phyloP scores from a whole-genome alignment of 176 grass and related monocot species.

The Pontederia crassipes region DNA sequence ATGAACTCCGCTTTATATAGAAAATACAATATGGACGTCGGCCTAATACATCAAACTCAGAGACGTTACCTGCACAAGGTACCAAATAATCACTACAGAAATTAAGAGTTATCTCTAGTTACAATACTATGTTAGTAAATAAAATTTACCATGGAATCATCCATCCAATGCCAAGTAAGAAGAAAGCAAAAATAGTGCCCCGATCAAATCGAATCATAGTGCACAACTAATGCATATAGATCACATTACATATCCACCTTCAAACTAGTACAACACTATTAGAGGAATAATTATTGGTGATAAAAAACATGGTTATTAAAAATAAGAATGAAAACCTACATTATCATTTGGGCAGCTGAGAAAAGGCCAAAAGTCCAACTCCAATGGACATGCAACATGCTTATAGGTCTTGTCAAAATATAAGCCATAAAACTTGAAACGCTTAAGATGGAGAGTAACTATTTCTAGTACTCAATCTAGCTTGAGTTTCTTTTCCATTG shows the following conservation, averaged over 20 bases:
- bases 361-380: slow-evolving; percentile 64
- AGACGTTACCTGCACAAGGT: slow-evolving; percentile 46
- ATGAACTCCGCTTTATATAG: slow-evolving; percentile 63
- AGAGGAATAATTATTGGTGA: slow-evolving; percentile 26
- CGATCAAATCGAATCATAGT: slow-evolving; percentile 41
- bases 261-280: slow-evolving; percentile 6
- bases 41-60: slow-evolving; percentile 33
- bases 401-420: slow-evolving; percentile 64
- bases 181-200: slow-evolving; percentile 76
- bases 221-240: slow-evolving; percentile 78
- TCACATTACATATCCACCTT: slow-evolving; percentile 60
- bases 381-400: slow-evolving; percentile 50
- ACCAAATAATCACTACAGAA: slow-evolving; percentile 1
- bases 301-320: slow-evolving; percentile 35
- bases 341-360: slow-evolving; percentile 23
- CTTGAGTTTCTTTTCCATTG: slow-evolving; percentile 72
- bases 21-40: slow-evolving; percentile 81
- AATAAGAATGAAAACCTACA: slow-evolving; percentile 23
- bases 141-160: slow-evolving; percentile 53
- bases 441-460: slow-evolving; percentile 71
- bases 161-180: slow-evolving; percentile 62
- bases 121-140: slow-evolving; percentile 10
- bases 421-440: slow-evolving; percentile 51
- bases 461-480: slow-evolving; percentile 61
- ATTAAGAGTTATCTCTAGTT: slow-evolving; percentile 16